Conservation (phyloP, 1,284 basidiomycete genomes). For the Ganoderma boninense region DNA sequence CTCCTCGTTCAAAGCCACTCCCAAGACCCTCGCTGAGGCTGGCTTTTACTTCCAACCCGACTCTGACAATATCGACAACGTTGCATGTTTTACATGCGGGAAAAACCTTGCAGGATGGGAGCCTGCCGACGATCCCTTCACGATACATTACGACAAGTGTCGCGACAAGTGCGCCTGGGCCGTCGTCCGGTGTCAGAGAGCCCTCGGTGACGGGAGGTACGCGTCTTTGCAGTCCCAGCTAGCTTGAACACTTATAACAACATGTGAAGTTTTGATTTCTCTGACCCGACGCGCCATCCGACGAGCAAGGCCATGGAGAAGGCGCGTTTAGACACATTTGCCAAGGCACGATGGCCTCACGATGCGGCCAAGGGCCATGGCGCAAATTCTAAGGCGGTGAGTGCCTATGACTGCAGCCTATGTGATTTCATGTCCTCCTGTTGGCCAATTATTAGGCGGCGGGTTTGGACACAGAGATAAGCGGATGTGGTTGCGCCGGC, state of each 20-base stretch:
- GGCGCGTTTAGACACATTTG: conserved; percentile 75
- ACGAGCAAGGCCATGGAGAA: conserved; percentile 72
- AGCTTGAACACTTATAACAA: conserved; percentile 4
- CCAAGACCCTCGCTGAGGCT: conserved; percentile 77
- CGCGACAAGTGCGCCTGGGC: conserved; percentile 78
- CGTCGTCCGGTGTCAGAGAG: conserved; percentile 71
- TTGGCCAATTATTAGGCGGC: background rate
- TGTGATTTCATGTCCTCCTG: background rate
- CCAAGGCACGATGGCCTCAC: conserved; percentile 75
- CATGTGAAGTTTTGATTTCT: conserved; percentile 43
- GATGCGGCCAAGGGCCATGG: conserved; percentile 69
- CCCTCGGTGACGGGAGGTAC: conserved; percentile 65
- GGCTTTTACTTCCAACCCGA: conserved; percentile 84
- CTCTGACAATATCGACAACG: conserved; percentile 68
- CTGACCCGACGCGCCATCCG: conserved; percentile 68
- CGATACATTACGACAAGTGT: conserved; percentile 77
- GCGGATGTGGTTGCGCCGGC: background rate
- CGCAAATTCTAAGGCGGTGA: conserved; percentile 75
- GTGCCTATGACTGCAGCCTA: conserved; percentile 23
- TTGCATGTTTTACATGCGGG: conserved; percentile 79
- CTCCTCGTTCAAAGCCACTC: conserved; percentile 65
- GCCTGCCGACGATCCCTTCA: conserved; percentile 80
- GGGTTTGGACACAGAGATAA: background rate
- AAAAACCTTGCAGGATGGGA: conserved; percentile 85
- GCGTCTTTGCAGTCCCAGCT: conserved; percentile 33